Base-by-base conservation (phyloP, 169 alveolate genomes). In the Miamiensis avidus region DNA sequence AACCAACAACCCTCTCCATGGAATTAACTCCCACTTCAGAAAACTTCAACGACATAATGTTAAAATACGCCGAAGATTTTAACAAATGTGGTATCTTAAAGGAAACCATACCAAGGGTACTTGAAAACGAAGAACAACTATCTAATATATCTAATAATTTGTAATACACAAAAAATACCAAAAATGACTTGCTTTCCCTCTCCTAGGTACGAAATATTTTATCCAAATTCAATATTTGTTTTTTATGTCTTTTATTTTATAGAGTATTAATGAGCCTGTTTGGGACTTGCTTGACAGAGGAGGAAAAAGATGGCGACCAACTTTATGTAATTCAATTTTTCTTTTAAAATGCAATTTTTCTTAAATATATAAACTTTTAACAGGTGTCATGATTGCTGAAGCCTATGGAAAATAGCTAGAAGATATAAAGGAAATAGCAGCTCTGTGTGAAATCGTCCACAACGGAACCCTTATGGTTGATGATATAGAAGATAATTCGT, bases 261-360 rank as follows among this genome's bases (percentile, higher is more conserved):
- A 84, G 33, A n/a, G 87, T 25, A 30, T 90, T 16, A 73, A 81
- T 27, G 85, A 88, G 49, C 93, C 95, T 6, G 78, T 86, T 0
- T 91, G 85, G 81, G 94, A 92, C 73, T 78, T 92, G 31, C 28
- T 93, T 0, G 92, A 91, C 73, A 78, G 94, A 82, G 96, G 96
- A 25, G 96, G 96, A 1, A 93, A 93, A 79, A 31, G 96, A 74
- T 90, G 95, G 95, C 81, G 96, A 81, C 96, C 96, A 16, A 78
- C 84, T 28, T 75, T 86, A 26, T 86, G 90, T 69, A 81, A 78
- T 0, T 31, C 20, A 25, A 25, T 74, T 25, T 25, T 25, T 25
- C 20, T 25, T 74, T 26, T 25, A 25, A 74, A 74, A 74, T 11
- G 11, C 20, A 74, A 25, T 25, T 65, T 20, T 65, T 65, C 26